Conservation (phyloP, 2,329 filamentous ascomycete genomes). For the Pyrenophora seminiperda region DNA sequence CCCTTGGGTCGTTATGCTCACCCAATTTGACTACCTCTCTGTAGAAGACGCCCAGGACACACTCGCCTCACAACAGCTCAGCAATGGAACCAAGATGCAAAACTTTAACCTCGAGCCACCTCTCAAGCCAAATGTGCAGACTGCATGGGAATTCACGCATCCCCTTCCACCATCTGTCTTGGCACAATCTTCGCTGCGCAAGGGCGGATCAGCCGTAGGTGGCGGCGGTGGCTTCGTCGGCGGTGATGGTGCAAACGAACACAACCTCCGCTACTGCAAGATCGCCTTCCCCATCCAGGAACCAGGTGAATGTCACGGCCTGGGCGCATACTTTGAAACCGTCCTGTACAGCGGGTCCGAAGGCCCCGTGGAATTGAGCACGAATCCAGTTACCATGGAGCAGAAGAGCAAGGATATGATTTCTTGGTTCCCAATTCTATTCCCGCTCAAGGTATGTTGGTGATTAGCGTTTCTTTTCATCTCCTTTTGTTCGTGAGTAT, state of each 20-base stretch:
- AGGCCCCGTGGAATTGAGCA: slow-evolving; percentile 81
- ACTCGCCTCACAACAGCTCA: slow-evolving; percentile 58
- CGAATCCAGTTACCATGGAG: slow-evolving; percentile 89
- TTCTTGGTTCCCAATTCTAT: slow-evolving; percentile 98
- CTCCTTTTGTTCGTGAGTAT: too few species aligned
- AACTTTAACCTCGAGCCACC: slow-evolving; percentile 41
- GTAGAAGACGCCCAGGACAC: slow-evolving; percentile 49
- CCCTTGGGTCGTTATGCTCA: slow-evolving; percentile 92
- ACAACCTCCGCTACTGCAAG: slow-evolving; percentile 82
- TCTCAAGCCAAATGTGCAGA: slow-evolving; percentile 63
- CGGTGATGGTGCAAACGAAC: slow-evolving; percentile 82
- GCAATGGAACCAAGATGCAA: slow-evolving; percentile 43
- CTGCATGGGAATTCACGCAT: slow-evolving; percentile 80
- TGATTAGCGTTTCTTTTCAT: too few species aligned
- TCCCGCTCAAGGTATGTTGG: slow-evolving; percentile 84
- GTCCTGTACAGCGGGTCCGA: slow-evolving; percentile 73
- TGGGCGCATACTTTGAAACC: slow-evolving; percentile 95
- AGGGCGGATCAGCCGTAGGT: slow-evolving; percentile 67
- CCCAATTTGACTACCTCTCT: slow-evolving; percentile 84
- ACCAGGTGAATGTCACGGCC: slow-evolving; percentile 83
- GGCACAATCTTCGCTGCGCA: slow-evolving; percentile 60
- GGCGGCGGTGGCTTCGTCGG: slow-evolving; percentile 75
- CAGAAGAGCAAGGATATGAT: slow-evolving; percentile 97
- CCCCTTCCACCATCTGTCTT: slow-evolving; percentile 68
- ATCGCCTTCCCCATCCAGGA: slow-evolving; percentile 78